phyloP scores from a whole-genome alignment of 177 flowering plant species.

The Vitis hybrid region DNA sequence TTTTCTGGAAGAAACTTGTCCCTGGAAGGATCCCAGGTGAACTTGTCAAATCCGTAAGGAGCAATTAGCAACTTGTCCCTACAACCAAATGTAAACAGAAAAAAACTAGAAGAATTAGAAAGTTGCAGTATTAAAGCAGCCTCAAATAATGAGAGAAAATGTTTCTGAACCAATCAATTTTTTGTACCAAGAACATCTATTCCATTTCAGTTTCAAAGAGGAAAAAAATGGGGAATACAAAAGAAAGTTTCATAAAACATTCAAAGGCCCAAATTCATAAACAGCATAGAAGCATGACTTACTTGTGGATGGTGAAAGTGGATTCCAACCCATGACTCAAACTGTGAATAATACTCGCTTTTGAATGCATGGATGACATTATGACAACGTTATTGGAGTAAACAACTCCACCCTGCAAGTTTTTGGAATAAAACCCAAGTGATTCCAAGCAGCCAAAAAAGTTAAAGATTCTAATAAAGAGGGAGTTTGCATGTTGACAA shows the following conservation, averaged over 20 bases:
- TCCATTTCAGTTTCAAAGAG: not conserved
- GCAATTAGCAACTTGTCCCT: slow-evolving; percentile 70
- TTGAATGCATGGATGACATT: slow-evolving; percentile 56
- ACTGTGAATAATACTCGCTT: slow-evolving; percentile 41
- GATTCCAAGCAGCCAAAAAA: not conserved
- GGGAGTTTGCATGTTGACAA: slow-evolving; percentile 1
- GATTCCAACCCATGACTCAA: slow-evolving; percentile 61
- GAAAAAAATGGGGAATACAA: not conserved
- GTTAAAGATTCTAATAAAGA: not conserved
- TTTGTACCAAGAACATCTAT: not conserved
- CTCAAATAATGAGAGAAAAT: not conserved
- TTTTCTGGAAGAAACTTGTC: slow-evolving; percentile 61
- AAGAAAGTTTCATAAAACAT: not conserved
- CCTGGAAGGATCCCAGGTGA: slow-evolving; percentile 71
- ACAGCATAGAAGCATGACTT: slow-evolving; percentile 15
- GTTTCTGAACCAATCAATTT: not conserved
- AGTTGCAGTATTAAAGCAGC: too few relatives aligned
- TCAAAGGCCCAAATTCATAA: not conserved
- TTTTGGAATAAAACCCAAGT: not conserved
- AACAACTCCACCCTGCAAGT: slow-evolving; percentile 76
- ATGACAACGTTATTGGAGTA: slow-evolving; percentile 71
- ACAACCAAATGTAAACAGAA: slow-evolving; percentile 9
- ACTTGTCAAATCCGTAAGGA: slow-evolving; percentile 63
- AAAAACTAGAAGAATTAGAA: not conserved
- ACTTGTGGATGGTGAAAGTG: slow-evolving; percentile 64